A percentile compares a stretch with the other conserved stretches of the same genome.
Evolutionary conservation across 352 stramenopile species (phyloP).

Genomic region (Pythium volutum): DNA sequence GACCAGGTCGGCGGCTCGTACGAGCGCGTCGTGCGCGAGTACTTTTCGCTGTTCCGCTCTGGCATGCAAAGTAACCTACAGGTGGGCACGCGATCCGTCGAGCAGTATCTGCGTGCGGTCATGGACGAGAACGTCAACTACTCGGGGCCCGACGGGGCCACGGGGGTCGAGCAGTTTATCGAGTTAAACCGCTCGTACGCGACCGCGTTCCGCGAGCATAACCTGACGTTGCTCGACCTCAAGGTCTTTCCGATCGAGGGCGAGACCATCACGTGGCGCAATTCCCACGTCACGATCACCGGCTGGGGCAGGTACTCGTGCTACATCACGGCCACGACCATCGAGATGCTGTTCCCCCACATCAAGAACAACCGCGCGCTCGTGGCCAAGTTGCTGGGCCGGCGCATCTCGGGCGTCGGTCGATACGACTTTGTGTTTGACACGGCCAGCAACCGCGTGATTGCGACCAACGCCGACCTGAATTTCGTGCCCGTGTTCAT

Average conservation of each 20-base stretch:
- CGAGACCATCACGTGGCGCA: slow-evolving; percentile 8
- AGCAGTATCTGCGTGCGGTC: slow-evolving; percentile 9
- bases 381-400: slow-evolving; percentile 18
- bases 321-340: slow-evolving; percentile 18
- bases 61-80: slow-evolving; percentile 4
- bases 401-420: slow-evolving; percentile 10
- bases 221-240: slow-evolving; percentile 7
- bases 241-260: slow-evolving; percentile 14
- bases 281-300: slow-evolving; percentile 6
- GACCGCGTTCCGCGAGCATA: slow-evolving; percentile 9
- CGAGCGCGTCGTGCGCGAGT: slow-evolving; percentile 17
- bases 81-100: background rate
- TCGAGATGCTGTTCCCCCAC: slow-evolving; percentile 23
- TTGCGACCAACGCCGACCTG: slow-evolving; percentile 15
- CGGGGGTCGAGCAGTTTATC: slow-evolving; percentile 10
- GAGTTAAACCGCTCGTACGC: slow-evolving; percentile 14
- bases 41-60: slow-evolving; percentile 16
- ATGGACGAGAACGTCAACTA: slow-evolving; percentile 19
- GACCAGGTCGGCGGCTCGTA: slow-evolving; percentile 12
- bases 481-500: slow-evolving; percentile 21
- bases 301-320: slow-evolving; percentile 20
- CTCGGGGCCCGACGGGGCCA: background rate
- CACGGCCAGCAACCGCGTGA: slow-evolving; percentile 12
- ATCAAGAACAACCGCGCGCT: slow-evolving; percentile 13
- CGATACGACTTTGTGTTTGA: slow-evolving; percentile 23